Evolutionary conservation across 2,329 filamentous ascomycete species (phyloP), one percentile per base, ranked within the genome.

Genomic region (Lasiodiplodia sp.): DNA sequence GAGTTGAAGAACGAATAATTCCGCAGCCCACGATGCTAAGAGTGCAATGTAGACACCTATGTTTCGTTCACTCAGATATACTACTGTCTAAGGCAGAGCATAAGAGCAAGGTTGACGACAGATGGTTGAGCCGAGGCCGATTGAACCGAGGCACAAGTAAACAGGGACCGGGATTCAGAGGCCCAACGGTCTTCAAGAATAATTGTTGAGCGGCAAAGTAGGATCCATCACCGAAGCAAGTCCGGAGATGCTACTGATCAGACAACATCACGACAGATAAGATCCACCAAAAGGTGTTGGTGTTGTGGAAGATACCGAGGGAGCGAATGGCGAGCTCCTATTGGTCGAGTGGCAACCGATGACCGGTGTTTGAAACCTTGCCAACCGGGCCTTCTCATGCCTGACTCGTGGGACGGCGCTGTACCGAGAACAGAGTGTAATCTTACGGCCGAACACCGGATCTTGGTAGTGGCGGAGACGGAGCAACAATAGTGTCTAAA

Each of bases 361-460:
- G 40, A 14, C 16, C 4, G 40, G 16, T 16, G 16, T 44, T 18
- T 47, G n/a, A 21, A 47, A 47, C 44, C 18, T 47, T 8, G 44
- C 44, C n/a, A 47, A 21, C n/a, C 44, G 44, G n/a, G 44, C 18
- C 44, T n/a, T 47, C 44, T 11, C 18, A 21, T 8, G 37, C 34
- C 34, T 60, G 57, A 60, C 57, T 60, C 57, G 57, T 34, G 31
- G 31, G 31, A 34, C 31, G 7, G 8, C 57, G 38, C 23, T 8
- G 23, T 7, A 11, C 37, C 3, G 18, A 25, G 38, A 47, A 8
- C 37, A 23, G 37, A n/a, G 2, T 21, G n/a, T 21, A 40, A 60
- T 44, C 51, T 63, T 51, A 37, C 58, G 58, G 58, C 58, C 58
- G 58, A 63, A 51, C 58, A 63, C 58, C 58, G 58, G 58, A 49